A percentile compares a stretch with the other conserved stretches of the same genome.
Conservation (phyloP, 2,329 filamentous ascomycete genomes). For the Neonectria punicea region DNA sequence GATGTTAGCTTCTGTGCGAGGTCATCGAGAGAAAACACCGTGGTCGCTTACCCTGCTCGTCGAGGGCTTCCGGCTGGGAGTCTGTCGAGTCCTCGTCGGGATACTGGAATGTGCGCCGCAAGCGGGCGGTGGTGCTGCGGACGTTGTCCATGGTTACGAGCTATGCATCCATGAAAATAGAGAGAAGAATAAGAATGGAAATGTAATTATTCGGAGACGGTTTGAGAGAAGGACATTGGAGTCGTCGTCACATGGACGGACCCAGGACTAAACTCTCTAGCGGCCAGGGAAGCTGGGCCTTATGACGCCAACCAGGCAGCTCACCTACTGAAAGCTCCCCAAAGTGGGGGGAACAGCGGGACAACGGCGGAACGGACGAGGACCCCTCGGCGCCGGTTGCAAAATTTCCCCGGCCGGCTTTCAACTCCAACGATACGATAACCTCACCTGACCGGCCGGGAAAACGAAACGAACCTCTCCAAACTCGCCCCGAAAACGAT, state of each 20-base stretch:
- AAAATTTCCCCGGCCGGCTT: conserved; percentile 42
- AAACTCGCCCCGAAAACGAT: background rate
- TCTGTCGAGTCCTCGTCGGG: conserved; percentile 66
- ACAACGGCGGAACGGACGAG: background rate
- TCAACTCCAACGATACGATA: conserved; percentile 1
- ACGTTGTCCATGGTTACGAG: conserved; percentile 37
- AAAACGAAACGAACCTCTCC: no score
- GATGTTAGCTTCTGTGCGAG: background rate
- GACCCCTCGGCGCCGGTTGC: conserved; percentile 34
- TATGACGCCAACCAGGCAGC: conserved; percentile 41
- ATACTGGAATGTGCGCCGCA: conserved; percentile 83
- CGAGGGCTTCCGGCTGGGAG: conserved; percentile 69
- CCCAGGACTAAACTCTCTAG: conserved; percentile 18
- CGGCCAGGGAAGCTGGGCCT: conserved; percentile 19
- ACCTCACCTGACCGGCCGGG: conserved; percentile 35
- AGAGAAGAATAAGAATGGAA: background rate
- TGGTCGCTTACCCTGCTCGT: conserved; percentile 74
- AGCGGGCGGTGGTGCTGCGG: conserved; percentile 61
- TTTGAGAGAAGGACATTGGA: conserved; percentile 1
- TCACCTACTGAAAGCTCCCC: background rate
- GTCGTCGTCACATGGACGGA: conserved; percentile 39
- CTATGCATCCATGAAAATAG: background rate
- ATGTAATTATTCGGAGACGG: background rate
- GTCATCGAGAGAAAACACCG: background rate
- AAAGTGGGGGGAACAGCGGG: background rate